Evolutionary conservation across 106 monocot genomes (phyloP), one percentile per base, ranked within the genome.

Genomic region (Allium cepa): DNA sequence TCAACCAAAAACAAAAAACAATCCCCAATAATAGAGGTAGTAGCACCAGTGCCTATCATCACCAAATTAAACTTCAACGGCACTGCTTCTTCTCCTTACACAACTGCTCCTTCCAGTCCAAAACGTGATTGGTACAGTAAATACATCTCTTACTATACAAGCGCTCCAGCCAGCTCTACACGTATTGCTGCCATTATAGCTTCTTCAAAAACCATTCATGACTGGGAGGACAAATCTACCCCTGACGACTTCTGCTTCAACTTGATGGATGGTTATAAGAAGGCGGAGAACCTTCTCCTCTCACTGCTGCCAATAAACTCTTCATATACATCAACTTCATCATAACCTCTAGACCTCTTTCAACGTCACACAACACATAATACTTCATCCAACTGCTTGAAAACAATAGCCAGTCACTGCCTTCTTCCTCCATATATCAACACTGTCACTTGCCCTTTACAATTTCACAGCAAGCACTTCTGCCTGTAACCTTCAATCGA

Each of bases 81-180:
- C 4, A 45, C 48, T 2, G 36, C 36, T 1, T 63, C 62, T 45
- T 64, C 76, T 9, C 52, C 65, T 4, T 78, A 65, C 46, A 57
- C 22, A 11, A 83, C 72, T 46, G 91, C 91, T 14, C 91, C 91
- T 46, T 66, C 81, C 9, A 91, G 90, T 74, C 90, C 90, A 11
- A 73, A 69, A 26, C 59, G 14, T 17, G 64, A 53, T 68, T 53
- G 52, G 48, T 17, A 65, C 3, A 56, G 49, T 9, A 59, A 47
- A 49, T 50, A 50, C 58, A 64, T 52, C 80, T 62, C 55, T 51
- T 68, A 18, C 72, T 72, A 64, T 73, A 71, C 57, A 53, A 89
- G 89, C 62, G 85, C 85, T 0, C 88, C 82, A 14, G 18, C 81
- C 1, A 81, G 81, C 65, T 84, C 88, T 0, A 26, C 75, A 8